Base-by-base conservation (phyloP, 116 monocot species). In the Iris pallida region DNA sequence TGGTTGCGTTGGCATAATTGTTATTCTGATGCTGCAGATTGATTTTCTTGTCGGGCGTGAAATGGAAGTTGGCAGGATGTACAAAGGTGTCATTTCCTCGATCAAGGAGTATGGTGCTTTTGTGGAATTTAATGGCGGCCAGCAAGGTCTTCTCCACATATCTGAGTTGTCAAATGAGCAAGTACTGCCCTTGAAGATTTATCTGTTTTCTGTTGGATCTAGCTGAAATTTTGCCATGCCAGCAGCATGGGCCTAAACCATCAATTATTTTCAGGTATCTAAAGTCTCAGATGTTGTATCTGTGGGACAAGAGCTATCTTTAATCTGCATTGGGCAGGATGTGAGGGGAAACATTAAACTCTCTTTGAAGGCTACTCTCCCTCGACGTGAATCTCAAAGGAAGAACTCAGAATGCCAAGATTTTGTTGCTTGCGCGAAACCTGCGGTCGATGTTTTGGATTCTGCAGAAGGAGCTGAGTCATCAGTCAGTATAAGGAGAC, bases 61-160 rank as follows among this genome's bases (percentile, higher is more conserved):
- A 72, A 82, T 93, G 65, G 88, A 93, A 84, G 83, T 93, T 83
- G 99, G 99, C 30, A 70, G 78, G n/a, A 73, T 83, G 56, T 99
- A 93, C 69, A 99, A 86, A 90, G 93, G 90, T 55, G 71, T 88
- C 20, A 64, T 99, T 71, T 55, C 75, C 13, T 86, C 93, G 65
- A 73, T 99, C 17, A 99, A 99, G 75, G 99, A 99, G 64, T 99
- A 81, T 75, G 99, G 99, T 71, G 99, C 93, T 60, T 99, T 99
- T 86, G 86, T 99, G 64, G 90, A 93, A 80, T 84, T 99, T 20
- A 90, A 78, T 71, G 99, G 99, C 62, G 99, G 93, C 5, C 88
- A 93, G 47, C 90, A 99, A 68, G 99, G 90, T 55, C 82, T 99
- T 55, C 78, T 99, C 58, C 99, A 99, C 66, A 93, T 91, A 59